A percentile compares a stretch with the other conserved stretches of the same genome.
Evolutionary conservation across 805 yeast species (phyloP).

Genomic region (Wickerhamiella occidentalis): DNA sequence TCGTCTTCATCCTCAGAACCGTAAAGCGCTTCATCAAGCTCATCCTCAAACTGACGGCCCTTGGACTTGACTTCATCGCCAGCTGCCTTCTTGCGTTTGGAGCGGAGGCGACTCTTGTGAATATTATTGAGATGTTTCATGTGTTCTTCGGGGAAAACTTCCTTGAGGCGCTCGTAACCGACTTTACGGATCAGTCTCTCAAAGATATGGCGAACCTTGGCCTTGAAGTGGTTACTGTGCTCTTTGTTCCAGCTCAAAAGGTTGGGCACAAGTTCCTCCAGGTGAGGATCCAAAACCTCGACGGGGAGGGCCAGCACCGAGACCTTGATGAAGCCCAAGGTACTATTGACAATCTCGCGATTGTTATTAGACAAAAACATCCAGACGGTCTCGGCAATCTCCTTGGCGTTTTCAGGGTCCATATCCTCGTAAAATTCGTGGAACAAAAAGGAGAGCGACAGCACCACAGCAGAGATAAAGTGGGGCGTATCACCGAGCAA

Average conservation of each 20-base stretch:
- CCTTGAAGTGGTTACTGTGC: conserved; percentile 88
- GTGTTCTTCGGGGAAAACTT: conserved; percentile 82
- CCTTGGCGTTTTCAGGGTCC: conserved; percentile 48
- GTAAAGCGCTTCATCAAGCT: conserved; percentile 84
- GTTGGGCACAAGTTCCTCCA: conserved; percentile 53
- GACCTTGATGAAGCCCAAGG: conserved; percentile 88
- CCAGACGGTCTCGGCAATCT: conserved; percentile 76
- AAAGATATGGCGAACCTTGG: conserved; percentile 82
- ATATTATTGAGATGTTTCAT: conserved; percentile 71
- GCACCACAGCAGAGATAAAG: conserved; percentile 93
- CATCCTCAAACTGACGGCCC: conserved; percentile 55
- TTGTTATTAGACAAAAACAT: conserved; percentile 81
- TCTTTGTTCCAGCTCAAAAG: conserved; percentile 90
- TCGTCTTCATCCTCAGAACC: conserved; percentile 54
- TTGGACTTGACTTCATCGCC: conserved; percentile 28
- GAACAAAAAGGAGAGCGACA: conserved; percentile 75
- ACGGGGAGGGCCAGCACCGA: conserved; percentile 73
- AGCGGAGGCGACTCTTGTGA: conserved; percentile 73
- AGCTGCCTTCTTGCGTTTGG: conserved; percentile 51
- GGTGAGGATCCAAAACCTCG: conserved; percentile 54
- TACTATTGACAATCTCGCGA: conserved; percentile 86
- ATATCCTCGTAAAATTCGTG: conserved; percentile 71
- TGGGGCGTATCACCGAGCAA: conserved; percentile 86
- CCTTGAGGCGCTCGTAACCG: conserved; percentile 76
- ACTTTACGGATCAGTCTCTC: conserved; percentile 85